phyloP scores from a whole-genome alignment of 1,139 yeast species.

The Zygoascus sp. region DNA sequence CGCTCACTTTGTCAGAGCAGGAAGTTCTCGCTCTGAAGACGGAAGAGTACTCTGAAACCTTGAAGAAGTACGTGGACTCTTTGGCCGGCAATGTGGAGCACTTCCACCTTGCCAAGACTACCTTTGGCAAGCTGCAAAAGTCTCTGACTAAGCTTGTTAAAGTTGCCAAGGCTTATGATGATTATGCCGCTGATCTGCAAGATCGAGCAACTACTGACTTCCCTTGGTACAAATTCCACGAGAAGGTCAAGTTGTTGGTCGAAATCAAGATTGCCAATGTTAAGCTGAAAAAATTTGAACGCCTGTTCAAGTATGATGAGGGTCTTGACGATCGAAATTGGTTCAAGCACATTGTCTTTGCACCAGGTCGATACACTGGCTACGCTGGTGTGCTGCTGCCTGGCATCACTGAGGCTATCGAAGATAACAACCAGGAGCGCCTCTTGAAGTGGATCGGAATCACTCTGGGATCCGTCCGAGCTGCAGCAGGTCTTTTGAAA shows the following conservation, averaged over 20 bases:
- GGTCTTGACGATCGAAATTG: slow-evolving; percentile 72
- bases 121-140: slow-evolving; percentile 21
- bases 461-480: slow-evolving; percentile 30
- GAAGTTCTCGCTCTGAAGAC: slow-evolving; percentile 43
- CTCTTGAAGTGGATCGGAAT: slow-evolving; percentile 57
- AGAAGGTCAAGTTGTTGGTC: slow-evolving; percentile 30
- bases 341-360: slow-evolving; percentile 82
- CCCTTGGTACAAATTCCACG: slow-evolving; percentile 33
- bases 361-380: slow-evolving; percentile 82
- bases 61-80: slow-evolving; percentile 34
- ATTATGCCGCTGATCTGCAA: slow-evolving; percentile 28
- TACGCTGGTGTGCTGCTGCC: slow-evolving; percentile 82
- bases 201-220: slow-evolving; percentile 27
- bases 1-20: slow-evolving; percentile 45
- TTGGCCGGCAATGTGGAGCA: slow-evolving; percentile 17
- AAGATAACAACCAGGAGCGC: slow-evolving; percentile 54
- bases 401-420: slow-evolving; percentile 73
- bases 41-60: slow-evolving; percentile 40
- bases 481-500: slow-evolving; percentile 25
- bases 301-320: slow-evolving; percentile 55
- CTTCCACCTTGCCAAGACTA: not conserved
- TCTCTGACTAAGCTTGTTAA: slow-evolving; percentile 25
- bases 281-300: slow-evolving; percentile 43
- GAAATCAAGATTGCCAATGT: slow-evolving; percentile 35
- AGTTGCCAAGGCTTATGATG: slow-evolving; percentile 30